phyloP scores from a whole-genome alignment of 2,329 filamentous ascomycete species.

The Cladosporium halotolerans region DNA sequence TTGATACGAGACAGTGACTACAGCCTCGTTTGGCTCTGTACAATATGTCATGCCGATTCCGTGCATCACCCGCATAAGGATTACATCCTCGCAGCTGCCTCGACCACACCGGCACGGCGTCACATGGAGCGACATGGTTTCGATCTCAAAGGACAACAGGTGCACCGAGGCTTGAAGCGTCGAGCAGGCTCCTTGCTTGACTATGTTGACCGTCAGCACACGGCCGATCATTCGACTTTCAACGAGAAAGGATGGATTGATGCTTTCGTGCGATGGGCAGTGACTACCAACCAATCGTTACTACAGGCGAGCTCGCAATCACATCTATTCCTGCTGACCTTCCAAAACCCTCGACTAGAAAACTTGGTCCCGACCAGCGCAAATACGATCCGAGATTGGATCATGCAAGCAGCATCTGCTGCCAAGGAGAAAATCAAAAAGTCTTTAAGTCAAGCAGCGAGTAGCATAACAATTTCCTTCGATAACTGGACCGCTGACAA shows the following conservation, averaged over 20 bases:
- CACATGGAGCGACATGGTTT: not conserved
- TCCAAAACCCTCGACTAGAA: not conserved
- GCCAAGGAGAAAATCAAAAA: not conserved
- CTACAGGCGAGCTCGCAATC: not conserved
- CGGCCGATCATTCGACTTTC: not conserved
- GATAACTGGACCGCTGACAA: not conserved
- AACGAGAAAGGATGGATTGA: not conserved
- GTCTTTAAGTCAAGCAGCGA: not conserved
- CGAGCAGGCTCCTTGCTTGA: not conserved
- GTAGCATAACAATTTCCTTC: not conserved
- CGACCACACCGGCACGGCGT: not conserved
- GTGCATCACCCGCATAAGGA: not conserved
- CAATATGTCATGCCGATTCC: not conserved
- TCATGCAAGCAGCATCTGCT: not conserved
- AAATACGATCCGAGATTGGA: not conserved
- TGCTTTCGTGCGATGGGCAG: not conserved
- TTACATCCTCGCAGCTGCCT: not conserved
- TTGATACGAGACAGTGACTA: not conserved
- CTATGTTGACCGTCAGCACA: not conserved
- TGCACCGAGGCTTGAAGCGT: not conserved
- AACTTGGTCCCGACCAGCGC: not conserved
- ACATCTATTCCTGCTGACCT: not conserved
- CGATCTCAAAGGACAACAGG: not conserved
- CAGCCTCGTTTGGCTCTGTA: not conserved
- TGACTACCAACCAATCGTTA: not conserved